phyloP scores from a whole-genome alignment of 2,329 filamentous ascomycete species.

The Kalmusia sp. region DNA sequence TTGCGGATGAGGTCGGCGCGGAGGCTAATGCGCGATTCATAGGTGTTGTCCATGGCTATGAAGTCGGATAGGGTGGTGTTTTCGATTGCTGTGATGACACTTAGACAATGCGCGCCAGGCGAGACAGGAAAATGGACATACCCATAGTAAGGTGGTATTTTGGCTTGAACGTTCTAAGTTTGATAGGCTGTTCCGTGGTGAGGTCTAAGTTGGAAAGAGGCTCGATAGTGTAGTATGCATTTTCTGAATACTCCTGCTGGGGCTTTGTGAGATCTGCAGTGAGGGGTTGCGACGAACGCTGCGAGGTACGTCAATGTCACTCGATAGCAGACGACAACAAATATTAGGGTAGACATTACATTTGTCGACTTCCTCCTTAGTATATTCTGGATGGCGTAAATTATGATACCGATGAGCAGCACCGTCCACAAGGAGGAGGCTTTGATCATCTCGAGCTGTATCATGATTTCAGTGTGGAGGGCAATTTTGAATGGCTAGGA shows the following conservation, averaged over 20 bases:
- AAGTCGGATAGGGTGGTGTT: constrained; percentile 61
- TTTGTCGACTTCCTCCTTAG: not conserved
- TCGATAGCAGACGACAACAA: not conserved
- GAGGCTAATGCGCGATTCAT: constrained; percentile 58
- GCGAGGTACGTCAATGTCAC: not conserved
- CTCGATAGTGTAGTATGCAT: constrained; percentile 51
- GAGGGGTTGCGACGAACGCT: not conserved
- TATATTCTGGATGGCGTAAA: not conserved
- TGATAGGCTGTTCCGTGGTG: constrained; percentile 58
- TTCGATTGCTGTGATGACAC: constrained; percentile 55
- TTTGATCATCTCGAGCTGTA: not conserved
- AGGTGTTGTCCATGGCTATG: constrained; percentile 66
- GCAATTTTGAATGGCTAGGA: not conserved
- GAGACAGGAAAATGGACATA: constrained; percentile 36
- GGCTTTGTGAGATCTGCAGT: not conserved
- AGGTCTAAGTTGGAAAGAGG: constrained; percentile 60
- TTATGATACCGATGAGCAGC: not conserved
- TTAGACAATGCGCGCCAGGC: not conserved
- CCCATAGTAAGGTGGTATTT: constrained; percentile 71
- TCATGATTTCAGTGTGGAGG: not conserved
- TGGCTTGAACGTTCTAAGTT: constrained; percentile 65
- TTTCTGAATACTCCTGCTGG: constrained; percentile 19
- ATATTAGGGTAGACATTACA: not conserved
- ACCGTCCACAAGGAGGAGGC: not conserved
- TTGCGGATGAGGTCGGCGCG: constrained; percentile 56